A percentile compares a stretch with the other conserved stretches of the same genome.
Conservation (phyloP, 1,139 yeast genomes). For the Hyphopichia wangnamkhiaoensis region DNA sequence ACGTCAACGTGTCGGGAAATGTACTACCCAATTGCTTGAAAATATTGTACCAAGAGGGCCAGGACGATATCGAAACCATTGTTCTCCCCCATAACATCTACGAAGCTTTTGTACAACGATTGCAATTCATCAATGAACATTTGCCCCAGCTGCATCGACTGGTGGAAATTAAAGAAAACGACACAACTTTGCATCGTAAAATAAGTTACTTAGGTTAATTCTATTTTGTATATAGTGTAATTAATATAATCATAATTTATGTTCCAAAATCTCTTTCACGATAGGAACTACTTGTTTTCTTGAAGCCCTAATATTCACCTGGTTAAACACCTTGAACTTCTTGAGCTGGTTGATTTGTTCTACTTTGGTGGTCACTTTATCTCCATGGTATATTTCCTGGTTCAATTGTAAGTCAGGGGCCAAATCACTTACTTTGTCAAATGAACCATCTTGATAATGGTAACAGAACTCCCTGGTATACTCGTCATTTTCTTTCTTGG, state of each 20-base stretch:
- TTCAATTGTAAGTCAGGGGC: conserved; percentile 33
- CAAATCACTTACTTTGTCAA: conserved; percentile 26
- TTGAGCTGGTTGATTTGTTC: conserved; percentile 6
- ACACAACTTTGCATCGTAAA: conserved; percentile 20
- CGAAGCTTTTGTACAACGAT: conserved; percentile 21
- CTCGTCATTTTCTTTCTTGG: conserved; percentile 33
- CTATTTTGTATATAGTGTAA: not conserved
- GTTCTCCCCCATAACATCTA: conserved; percentile 28
- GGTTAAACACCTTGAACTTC: conserved; percentile 43
- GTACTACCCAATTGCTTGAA: conserved; percentile 37
- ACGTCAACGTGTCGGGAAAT: conserved; percentile 21
- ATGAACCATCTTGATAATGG: conserved; percentile 22
- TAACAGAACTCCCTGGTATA: conserved; percentile 63
- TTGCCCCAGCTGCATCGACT: conserved; percentile 32
- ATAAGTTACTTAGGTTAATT: conserved; percentile 19
- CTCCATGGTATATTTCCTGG: conserved; percentile 16
- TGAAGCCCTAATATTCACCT: conserved; percentile 60
- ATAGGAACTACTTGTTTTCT: conserved; percentile 87
- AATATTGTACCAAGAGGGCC: conserved; percentile 33
- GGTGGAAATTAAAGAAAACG: conserved; percentile 16
- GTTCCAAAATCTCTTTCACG: conserved; percentile 35
- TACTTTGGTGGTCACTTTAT: conserved; percentile 10
- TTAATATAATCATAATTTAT: conserved; percentile 1
- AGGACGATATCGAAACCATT: conserved; percentile 35
- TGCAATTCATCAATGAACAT: conserved; percentile 23